Evolutionary conservation across 1,139 yeast species (phyloP), one percentile per base, ranked within the genome.

Genomic region (Suhomyces bolitotheri): DNA sequence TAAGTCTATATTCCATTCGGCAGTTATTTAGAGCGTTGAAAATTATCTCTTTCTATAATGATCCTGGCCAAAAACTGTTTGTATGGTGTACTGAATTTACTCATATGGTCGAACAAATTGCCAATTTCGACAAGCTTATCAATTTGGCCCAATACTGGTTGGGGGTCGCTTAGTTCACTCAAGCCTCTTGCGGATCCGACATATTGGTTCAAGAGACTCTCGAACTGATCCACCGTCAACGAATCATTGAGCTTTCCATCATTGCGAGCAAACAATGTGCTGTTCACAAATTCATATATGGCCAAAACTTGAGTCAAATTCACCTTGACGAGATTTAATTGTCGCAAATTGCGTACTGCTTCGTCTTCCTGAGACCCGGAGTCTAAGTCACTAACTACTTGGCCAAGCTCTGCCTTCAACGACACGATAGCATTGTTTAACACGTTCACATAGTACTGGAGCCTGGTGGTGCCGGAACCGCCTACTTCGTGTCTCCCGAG

Each of bases 381-480:
- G n/a, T 30, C 40, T 16, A 37, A 19, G 12, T 36, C 31, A 8
- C 28, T 23, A 27, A 54, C 53, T 17, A 52, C 51, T 23, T 51
- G 53, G 5, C 56, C 53, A 16, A 81, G 56, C 37, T 80, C 85
- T 4, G 67, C 60, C 35, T 77, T 71, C 20, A 82, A 54, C 1
- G 83, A 66, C 24, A 73, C 62, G 17, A 81, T 73, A 1, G 87
- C 74, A 37, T 78, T 74, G 23, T 75, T 71, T 27, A 82, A 58
- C 2, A 81, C 73, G 34, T 78, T 81, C 25, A 80, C 60, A 50
- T 80, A 81, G 53, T 82, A 82, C 46, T 81, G 82, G 33, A 83
- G 56, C 43, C 86, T 65, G 7, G 83, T 75, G 17, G 48, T 48
- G 33, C 49, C 44, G 14, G 21, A 20, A 9, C 20, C 19, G 8